Evolutionary conservation across 176 grass and related monocot species (phyloP).

Genomic region (Carex pumila): DNA sequence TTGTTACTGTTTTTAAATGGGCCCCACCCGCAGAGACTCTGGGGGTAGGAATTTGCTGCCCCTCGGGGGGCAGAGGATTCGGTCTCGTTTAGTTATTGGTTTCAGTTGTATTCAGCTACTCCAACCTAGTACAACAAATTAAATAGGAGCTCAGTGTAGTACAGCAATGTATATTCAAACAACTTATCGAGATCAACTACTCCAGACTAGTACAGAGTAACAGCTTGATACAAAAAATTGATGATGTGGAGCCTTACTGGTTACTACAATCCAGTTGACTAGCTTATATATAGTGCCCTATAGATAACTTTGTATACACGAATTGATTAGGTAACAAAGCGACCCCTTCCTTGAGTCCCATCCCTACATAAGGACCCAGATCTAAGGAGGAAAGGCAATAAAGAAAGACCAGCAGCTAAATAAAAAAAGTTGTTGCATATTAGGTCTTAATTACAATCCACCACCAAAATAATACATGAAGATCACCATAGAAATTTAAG

Average conservation of each 20-base stretch:
- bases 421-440: neutral
- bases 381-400: neutral
- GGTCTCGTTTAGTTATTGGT: neutral
- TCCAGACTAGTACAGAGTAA: too few species aligned
- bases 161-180: too few species aligned
- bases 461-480: neutral
- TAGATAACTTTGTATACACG: neutral
- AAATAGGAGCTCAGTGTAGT: neutral
- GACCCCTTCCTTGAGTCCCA: neutral
- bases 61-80: too few species aligned
- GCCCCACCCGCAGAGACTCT: too few species aligned
- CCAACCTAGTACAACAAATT: neutral
- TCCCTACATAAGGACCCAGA: neutral
- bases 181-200: too few species aligned
- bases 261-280: too few species aligned
- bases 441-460: neutral
- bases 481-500: too few species aligned
- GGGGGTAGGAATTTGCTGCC: too few species aligned
- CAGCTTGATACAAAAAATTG: too few species aligned
- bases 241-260: too few species aligned
- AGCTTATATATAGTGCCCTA: too few species aligned
- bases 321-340: neutral
- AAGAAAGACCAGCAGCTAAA: neutral
- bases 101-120: neutral
- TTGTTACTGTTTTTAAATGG: too few species aligned